phyloP scores from a whole-genome alignment of 331 rosid species.

The Malus hybrid region DNA sequence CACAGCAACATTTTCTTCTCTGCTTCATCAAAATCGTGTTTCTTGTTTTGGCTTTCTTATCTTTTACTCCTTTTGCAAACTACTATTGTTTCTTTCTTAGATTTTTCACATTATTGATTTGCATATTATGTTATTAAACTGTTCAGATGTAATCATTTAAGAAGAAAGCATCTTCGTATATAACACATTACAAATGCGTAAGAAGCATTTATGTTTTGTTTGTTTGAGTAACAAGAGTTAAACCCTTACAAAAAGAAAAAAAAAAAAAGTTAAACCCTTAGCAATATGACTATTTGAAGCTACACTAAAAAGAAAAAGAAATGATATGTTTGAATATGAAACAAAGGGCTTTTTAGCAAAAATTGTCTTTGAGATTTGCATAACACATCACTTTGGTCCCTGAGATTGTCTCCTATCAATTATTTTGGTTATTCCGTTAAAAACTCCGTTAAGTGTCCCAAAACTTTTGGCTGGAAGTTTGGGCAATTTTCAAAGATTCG shows the following conservation, averaged over 20 bases:
- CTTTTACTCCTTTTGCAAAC: neutral
- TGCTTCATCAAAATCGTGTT: neutral
- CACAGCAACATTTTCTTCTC: neutral
- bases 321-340: no score
- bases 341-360: no score
- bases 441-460: no score
- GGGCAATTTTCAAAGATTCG: no score
- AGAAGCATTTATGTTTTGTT: neutral
- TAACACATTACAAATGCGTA: neutral
- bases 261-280: neutral
- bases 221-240: neutral
- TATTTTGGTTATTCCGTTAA: no score
- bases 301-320: no score
- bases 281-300: no score
- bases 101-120: neutral
- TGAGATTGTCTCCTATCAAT: no score
- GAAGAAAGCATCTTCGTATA: neutral
- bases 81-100: neutral
- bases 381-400: no score
- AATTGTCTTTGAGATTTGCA: no score
- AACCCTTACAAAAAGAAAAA: no score
- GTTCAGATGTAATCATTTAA: neutral
- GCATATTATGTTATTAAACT: neutral
- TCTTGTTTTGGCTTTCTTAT: neutral
- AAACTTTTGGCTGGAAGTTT: no score